phyloP scores from a whole-genome alignment of 2,329 filamentous ascomycete genomes.

The Colletotrichum somersetense region DNA sequence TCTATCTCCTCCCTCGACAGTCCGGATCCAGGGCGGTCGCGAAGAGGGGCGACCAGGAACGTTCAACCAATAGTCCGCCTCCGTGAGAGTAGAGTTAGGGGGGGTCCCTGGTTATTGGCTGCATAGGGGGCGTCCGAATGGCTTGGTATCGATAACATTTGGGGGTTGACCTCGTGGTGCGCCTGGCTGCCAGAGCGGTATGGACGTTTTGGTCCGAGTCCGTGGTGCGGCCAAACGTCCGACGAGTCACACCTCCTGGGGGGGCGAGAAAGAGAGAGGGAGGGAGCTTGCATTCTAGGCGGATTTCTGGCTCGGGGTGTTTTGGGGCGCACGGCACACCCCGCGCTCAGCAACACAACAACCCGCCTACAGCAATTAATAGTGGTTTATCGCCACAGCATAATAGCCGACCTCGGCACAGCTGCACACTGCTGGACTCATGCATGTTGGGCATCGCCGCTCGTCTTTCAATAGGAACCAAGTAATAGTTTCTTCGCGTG shows the following conservation, averaged over 20 bases:
- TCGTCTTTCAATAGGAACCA: not conserved
- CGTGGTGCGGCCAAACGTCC: slow-evolving; percentile 22
- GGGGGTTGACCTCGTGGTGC: slow-evolving; percentile 21
- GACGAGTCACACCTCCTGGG: slow-evolving; percentile 14
- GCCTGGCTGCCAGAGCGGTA: slow-evolving; percentile 24
- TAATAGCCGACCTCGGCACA: not conserved
- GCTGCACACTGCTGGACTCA: not conserved
- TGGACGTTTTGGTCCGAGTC: slow-evolving; percentile 34
- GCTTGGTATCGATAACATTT: slow-evolving; percentile 22
- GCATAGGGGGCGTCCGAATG: slow-evolving; percentile 21
- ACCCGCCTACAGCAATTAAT: not conserved
- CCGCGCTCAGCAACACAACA: not conserved
- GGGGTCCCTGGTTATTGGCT: slow-evolving; percentile 18
- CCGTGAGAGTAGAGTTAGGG: slow-evolving; percentile 4
- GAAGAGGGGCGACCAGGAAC: slow-evolving; percentile 19
- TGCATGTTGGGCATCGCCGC: not conserved
- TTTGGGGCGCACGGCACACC: slow-evolving; percentile 3
- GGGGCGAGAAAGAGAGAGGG: not conserved
- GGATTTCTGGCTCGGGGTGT: not conserved
- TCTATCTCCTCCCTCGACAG: slow-evolving; percentile 7
- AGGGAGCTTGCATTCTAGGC: not conserved
- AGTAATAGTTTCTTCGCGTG: not conserved
- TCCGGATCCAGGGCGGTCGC: slow-evolving; percentile 13
- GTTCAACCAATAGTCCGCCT: slow-evolving; percentile 17
- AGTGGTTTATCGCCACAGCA: slow-evolving; percentile 1